phyloP scores from a whole-genome alignment of 2,329 filamentous ascomycete genomes.

The Diplodia intermedia region DNA sequence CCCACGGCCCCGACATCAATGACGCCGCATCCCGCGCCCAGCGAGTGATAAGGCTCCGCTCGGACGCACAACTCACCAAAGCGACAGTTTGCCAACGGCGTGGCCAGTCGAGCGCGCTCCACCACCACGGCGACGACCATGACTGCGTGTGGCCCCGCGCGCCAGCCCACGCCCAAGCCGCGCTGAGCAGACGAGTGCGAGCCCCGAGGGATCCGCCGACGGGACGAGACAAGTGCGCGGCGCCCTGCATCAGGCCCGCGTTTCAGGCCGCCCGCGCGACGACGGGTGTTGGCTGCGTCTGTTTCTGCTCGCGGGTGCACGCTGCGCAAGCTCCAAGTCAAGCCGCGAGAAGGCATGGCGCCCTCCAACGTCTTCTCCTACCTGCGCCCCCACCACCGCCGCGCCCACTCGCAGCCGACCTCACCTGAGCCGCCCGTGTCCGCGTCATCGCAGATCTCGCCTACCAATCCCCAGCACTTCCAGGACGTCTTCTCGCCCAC shows the following conservation, averaged over 20 bases:
- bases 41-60: conserved; percentile 15
- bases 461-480: conserved; percentile 40
- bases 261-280: conserved; percentile 21
- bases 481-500: conserved; percentile 27
- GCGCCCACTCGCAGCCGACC: conserved; percentile 46
- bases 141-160: conserved; percentile 15
- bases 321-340: conserved; percentile 6
- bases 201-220: conserved; percentile 3
- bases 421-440: conserved; percentile 45
- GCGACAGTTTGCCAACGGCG: conserved; percentile 1
- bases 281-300: conserved; percentile 18
- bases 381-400: conserved; percentile 49
- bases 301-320: conserved; percentile 15
- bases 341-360: conserved; percentile 40
- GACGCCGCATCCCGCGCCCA: conserved; percentile 20
- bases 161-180: conserved; percentile 19
- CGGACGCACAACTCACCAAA: conserved; percentile 6
- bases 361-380: conserved; percentile 51
- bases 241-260: conserved; percentile 5
- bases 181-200: conserved; percentile 26
- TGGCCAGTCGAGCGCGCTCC: conserved; percentile 6
- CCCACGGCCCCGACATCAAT: conserved; percentile 27
- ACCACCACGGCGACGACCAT: conserved; percentile 16
- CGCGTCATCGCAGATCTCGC: conserved; percentile 35
- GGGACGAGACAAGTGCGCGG: conserved; percentile 30